A percentile compares a stretch with the other conserved stretches of the same genome.
These are phyloP conservation scores for Yamadazyma epiphylla DNA, from an alignment of 1,139 yeast genomes.

Conservation along the genomic window DNA sequence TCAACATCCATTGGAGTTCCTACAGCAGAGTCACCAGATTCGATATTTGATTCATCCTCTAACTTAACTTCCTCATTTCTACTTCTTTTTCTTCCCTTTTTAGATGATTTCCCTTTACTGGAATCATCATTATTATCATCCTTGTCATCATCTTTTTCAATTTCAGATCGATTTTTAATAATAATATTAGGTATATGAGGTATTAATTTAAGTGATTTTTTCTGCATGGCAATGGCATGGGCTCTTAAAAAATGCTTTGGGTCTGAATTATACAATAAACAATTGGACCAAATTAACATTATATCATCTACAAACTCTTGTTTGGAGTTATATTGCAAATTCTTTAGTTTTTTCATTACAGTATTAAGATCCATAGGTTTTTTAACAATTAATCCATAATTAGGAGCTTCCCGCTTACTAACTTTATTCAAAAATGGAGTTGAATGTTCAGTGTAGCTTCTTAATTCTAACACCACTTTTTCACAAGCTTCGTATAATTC, in stretches of 20 bases:
- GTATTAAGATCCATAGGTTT: constrained; percentile 97
- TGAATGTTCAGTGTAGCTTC: constrained; percentile 94
- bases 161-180: constrained; percentile 76
- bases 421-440: constrained; percentile 94
- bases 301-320: constrained; percentile 89
- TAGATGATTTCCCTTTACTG: constrained; percentile 32
- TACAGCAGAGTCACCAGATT: constrained; percentile 11
- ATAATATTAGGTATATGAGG: constrained; percentile 89
- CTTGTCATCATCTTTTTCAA: constrained; percentile 68
- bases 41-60: constrained; percentile 17
- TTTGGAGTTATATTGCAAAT: constrained; percentile 76
- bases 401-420: constrained; percentile 95
- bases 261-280: constrained; percentile 89
- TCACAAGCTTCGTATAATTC: constrained; percentile 97
- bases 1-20: constrained; percentile 12
- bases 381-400: constrained; percentile 84
- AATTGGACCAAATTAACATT: constrained; percentile 93
- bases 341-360: constrained; percentile 83
- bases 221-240: constrained; percentile 96
- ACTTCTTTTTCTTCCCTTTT: constrained; percentile 42
- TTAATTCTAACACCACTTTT: constrained; percentile 81
- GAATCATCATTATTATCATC: constrained; percentile 30
- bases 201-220: constrained; percentile 68
- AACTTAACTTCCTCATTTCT: constrained; percentile 33
- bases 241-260: constrained; percentile 88